phyloP scores from a whole-genome alignment of 192 early-diverging fungal genomes.

The Allomyces macrogynus region DNA sequence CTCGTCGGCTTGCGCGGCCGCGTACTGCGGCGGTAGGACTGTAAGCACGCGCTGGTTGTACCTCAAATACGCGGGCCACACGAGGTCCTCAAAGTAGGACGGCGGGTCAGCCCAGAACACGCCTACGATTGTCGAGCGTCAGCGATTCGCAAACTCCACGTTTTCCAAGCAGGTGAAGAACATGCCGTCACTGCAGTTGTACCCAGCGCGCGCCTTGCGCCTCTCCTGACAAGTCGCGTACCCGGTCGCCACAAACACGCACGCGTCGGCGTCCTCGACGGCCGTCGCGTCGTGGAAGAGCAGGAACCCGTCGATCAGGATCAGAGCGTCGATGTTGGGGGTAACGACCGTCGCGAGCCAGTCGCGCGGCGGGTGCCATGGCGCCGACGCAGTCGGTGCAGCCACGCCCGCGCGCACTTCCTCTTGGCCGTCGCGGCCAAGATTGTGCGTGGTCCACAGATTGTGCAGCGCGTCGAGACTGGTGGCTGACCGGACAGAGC shows the following conservation, averaged over 20 bases:
- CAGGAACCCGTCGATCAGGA: conserved; percentile 63
- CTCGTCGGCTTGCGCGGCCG: no score
- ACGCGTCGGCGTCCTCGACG: conserved; percentile 19
- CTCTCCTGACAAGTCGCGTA: conserved; percentile 40
- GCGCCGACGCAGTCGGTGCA: conserved; percentile 1
- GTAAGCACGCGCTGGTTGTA: no score
- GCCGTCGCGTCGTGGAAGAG: conserved; percentile 34
- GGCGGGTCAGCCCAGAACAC: no score
- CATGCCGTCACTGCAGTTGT: conserved; percentile 55
- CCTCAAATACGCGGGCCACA: no score
- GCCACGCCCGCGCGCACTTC: background rate
- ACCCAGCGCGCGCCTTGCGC: conserved; percentile 39
- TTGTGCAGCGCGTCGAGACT: conserved; percentile 15
- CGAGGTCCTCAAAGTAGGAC: no score
- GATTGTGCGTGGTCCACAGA: conserved; percentile 2
- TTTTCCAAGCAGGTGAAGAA: background rate
- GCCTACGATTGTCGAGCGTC: no score
- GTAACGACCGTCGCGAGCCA: background rate
- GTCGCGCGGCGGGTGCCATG: conserved; percentile 2
- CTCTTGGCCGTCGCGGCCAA: conserved; percentile 4
- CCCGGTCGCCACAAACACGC: conserved; percentile 35
- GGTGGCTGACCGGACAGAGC: conserved; percentile 21
- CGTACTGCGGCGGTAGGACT: no score
- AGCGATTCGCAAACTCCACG: background rate
- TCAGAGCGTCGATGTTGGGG: conserved; percentile 5